A percentile compares a stretch with the other conserved stretches of the same genome.
These are phyloP conservation scores for Phytopythium oedochilum DNA, from an alignment of 352 stramenopile genomes.

Conservation along the genomic window DNA sequence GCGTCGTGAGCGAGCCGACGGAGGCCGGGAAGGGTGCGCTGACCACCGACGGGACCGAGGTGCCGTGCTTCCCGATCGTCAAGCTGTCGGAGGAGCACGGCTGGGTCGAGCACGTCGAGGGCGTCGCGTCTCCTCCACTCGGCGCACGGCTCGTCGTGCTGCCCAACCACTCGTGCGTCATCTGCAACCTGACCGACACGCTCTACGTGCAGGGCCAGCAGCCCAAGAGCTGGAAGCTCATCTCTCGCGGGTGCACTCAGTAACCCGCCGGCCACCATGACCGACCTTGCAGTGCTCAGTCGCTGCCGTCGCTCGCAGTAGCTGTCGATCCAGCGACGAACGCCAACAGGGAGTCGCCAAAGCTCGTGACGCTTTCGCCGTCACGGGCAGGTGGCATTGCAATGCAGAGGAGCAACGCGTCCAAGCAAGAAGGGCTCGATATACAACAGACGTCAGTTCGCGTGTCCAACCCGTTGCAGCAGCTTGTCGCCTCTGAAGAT, in stretches of 20 bases:
- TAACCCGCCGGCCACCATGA: slow-evolving; percentile 7
- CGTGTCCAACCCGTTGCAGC: too few relatives aligned
- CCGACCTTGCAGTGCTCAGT: too few relatives aligned
- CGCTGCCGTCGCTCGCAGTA: too few relatives aligned
- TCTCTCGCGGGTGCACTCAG: slow-evolving; percentile 58
- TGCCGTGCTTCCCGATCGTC: slow-evolving; percentile 60
- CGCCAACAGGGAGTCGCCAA: too few relatives aligned
- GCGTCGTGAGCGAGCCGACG: slow-evolving; percentile 42
- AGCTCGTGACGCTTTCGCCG: background rate
- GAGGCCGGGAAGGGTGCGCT: slow-evolving; percentile 21
- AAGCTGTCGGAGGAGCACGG: slow-evolving; percentile 76
- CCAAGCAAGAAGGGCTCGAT: background rate
- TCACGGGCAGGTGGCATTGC: background rate
- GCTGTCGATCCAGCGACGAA: too few relatives aligned
- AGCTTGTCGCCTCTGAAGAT: too few relatives aligned
- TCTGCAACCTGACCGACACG: slow-evolving; percentile 59
- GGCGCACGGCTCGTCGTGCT: slow-evolving; percentile 56
- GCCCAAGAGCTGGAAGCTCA: slow-evolving; percentile 42
- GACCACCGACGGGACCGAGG: slow-evolving; percentile 24
- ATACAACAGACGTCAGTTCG: too few relatives aligned
- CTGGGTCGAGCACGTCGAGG: slow-evolving; percentile 56
- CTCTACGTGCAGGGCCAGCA: slow-evolving; percentile 50
- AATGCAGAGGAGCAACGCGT: background rate
- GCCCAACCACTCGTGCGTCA: slow-evolving; percentile 64
- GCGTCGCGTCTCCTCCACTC: slow-evolving; percentile 39